A percentile compares a stretch with the other conserved stretches of the same genome.
phyloP scores from a whole-genome alignment of 176 grass and related monocot genomes.

The Dendrocalamus sinicus region DNA sequence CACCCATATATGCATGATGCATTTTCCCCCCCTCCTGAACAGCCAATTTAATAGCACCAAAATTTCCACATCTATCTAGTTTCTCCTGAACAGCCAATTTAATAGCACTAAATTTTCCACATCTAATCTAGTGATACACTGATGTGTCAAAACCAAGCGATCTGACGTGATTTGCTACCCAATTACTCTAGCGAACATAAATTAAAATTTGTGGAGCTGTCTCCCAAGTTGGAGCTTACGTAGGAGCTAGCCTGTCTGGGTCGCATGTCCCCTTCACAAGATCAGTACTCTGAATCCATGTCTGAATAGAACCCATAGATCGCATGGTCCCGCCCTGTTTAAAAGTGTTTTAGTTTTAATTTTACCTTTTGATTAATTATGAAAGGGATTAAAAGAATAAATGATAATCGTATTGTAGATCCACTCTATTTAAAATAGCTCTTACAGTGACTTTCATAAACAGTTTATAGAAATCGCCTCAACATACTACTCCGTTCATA shows the following conservation, averaged over 20 bases:
- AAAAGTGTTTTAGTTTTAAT: too few relatives aligned
- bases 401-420: too few relatives aligned
- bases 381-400: too few relatives aligned
- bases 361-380: too few relatives aligned
- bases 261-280: slow-evolving; percentile 32
- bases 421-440: too few relatives aligned
- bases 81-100: too few relatives aligned
- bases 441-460: too few relatives aligned
- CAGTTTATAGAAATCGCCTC: too few relatives aligned
- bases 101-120: too few relatives aligned
- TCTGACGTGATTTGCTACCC: slow-evolving; percentile 16
- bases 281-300: slow-evolving; percentile 35
- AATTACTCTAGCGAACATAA: neutral
- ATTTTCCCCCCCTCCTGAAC: neutral
- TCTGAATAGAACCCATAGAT: neutral
- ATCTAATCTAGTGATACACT: neutral
- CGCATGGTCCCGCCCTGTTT: too few relatives aligned
- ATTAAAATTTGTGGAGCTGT: slow-evolving; percentile 5
- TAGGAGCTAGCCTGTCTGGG: neutral
- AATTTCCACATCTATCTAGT: neutral
- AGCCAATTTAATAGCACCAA: neutral
- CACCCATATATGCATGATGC: neutral
- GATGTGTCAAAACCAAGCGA: slow-evolving; percentile 14
- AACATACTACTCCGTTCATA: too few relatives aligned
- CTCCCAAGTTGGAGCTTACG: slow-evolving; percentile 8